Evolutionary conservation across 805 yeast species (phyloP), one percentile per base, ranked within the genome.

Genomic region (Suhomyces canberraensis): DNA sequence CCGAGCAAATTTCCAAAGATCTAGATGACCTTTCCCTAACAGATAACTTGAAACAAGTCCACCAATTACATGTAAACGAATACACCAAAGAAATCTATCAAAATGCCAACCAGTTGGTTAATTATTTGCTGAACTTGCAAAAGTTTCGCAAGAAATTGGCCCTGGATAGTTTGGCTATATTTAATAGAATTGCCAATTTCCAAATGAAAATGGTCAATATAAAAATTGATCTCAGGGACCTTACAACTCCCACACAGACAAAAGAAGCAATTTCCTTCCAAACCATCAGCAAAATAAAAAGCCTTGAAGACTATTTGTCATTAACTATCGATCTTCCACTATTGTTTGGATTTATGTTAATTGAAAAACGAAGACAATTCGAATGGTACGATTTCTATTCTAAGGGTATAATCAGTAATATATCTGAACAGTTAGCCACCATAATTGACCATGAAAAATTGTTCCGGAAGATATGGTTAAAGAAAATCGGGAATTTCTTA

Each of bases 251-350:
- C 3, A 15, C 41, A 4, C 45, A 42, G 11, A 24, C 29, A 14
- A 31, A 36, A 35, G 31, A 25, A 18, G 20, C 26, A 24, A 19
- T 35, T n/a, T 27, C 40, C 4, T 52, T 36, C 35, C 45, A 56
- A 19, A 50, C 51, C 3, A 51, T 63, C 16, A 50, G 45, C 33
- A 35, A 42, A 16, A 57, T 66, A 19, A 65, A 62, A 32, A 40
- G 39, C 8, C 46, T 58, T 16, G 73, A 68, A 45, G 66, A 68
- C 40, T 52, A 60, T 37, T 51, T 67, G 4, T 61, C 72, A 3
- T 46, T 66, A 27, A 76, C 82, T 1, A 67, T 76, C 11, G 93
- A 85, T 52, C 52, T 85, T 18, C 95, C 95, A 0, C 52, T 84
- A 9, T 58, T 84, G 1, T 82, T 84, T 53, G 93, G 93, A 1